Conservation (phyloP, 768 basidiomycete genomes). For the Rubroboletus pulcherrimus region DNA sequence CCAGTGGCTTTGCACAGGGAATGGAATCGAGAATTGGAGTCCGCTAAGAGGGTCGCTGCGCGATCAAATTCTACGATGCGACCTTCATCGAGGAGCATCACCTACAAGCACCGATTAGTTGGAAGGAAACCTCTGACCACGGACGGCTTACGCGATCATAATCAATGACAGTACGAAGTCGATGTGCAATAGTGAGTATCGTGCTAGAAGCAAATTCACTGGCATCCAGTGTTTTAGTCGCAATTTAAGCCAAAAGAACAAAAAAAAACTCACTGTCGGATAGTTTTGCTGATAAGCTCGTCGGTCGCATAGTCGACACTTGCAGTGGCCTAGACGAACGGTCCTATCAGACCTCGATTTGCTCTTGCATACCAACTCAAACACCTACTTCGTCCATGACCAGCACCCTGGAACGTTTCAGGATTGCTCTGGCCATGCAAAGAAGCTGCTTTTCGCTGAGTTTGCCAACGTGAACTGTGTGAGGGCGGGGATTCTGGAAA, state of each 20-base stretch:
- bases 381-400: slow-evolving; percentile 77
- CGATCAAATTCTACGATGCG: slow-evolving; percentile 75
- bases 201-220: slow-evolving; percentile 80
- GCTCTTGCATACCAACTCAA: neutral
- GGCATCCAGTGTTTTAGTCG: slow-evolving; percentile 1
- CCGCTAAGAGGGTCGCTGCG: slow-evolving; percentile 51
- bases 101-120: slow-evolving; percentile 36
- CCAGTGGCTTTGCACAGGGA: slow-evolving; percentile 72
- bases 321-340: slow-evolving; percentile 54
- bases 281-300: slow-evolving; percentile 79
- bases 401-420: slow-evolving; percentile 72
- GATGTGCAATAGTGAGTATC: slow-evolving; percentile 80
- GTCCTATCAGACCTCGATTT: slow-evolving; percentile 1
- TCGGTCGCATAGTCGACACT: slow-evolving; percentile 86
- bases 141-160: slow-evolving; percentile 64
- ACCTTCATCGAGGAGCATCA: slow-evolving; percentile 77
- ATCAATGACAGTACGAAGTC: slow-evolving; percentile 75
- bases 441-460: slow-evolving; percentile 76
- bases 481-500: neutral
- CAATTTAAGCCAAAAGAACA: neutral
- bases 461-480: slow-evolving; percentile 1
- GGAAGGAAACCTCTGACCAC: slow-evolving; percentile 1
- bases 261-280: slow-evolving; percentile 56
- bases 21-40: slow-evolving; percentile 61
- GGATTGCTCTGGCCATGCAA: slow-evolving; percentile 84